Evolutionary conservation across 305 asterid species (phyloP).

Genomic region (Fraxinus xanthoxyloides): DNA sequence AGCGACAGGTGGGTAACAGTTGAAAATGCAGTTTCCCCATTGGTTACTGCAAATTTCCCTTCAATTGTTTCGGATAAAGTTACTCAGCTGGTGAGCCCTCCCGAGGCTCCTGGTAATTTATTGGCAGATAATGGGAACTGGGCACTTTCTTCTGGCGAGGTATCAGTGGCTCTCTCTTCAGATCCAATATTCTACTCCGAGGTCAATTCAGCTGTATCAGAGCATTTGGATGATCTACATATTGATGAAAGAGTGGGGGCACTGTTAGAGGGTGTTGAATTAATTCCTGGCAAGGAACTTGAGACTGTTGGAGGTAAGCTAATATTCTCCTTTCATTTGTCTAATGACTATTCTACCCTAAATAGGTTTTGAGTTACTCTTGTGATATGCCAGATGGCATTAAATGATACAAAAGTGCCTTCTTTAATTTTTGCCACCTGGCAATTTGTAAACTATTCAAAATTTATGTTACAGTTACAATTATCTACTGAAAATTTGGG

Average conservation of each 20-base stretch:
- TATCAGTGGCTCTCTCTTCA: slow-evolving; percentile 29
- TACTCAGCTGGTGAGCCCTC: slow-evolving; percentile 85
- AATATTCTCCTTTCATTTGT: slow-evolving; percentile 15
- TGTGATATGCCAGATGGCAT: slow-evolving; percentile 18
- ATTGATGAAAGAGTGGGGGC: slow-evolving; percentile 82
- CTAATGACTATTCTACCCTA: not conserved
- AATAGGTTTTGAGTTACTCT: slow-evolving; percentile 3
- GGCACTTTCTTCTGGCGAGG: slow-evolving; percentile 37
- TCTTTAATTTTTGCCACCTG: slow-evolving; percentile 11
- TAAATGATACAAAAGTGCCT: slow-evolving; percentile 11
- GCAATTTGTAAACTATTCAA: not conserved
- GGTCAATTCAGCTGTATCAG: slow-evolving; percentile 30
- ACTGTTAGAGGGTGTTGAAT: slow-evolving; percentile 58
- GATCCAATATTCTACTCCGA: slow-evolving; percentile 32
- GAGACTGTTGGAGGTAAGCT: slow-evolving; percentile 76
- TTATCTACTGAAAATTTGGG: slow-evolving; percentile 17
- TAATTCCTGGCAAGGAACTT: slow-evolving; percentile 76
- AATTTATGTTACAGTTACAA: not conserved
- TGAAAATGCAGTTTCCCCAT: slow-evolving; percentile 94
- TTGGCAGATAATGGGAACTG: slow-evolving; percentile 61
- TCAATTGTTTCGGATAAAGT: slow-evolving; percentile 82
- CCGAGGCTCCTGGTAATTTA: slow-evolving; percentile 98
- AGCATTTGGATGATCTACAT: slow-evolving; percentile 45
- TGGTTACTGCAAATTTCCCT: slow-evolving; percentile 54
- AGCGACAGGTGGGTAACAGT: slow-evolving; percentile 96